Percentiles rank a stretch among this genome's conserved stretches.
These are phyloP conservation scores for Suillus sp. DNA, from an alignment of 768 basidiomycete species.

Conservation along the genomic window DNA sequence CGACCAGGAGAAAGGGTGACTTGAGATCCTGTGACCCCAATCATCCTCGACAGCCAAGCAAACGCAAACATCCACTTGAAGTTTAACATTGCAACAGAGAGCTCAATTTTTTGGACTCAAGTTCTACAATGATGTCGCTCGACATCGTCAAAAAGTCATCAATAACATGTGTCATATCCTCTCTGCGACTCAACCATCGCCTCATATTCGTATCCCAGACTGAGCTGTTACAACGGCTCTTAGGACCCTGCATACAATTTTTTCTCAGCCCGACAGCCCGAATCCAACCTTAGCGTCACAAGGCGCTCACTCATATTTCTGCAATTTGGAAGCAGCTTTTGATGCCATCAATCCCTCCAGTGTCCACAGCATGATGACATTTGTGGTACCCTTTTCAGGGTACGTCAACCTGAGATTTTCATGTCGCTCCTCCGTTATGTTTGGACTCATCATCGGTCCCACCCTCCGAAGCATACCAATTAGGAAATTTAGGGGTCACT, in stretches of 20 bases:
- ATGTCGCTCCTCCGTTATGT: background rate
- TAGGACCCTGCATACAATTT: constrained; percentile 10
- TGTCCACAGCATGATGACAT: background rate
- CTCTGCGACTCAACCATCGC: background rate
- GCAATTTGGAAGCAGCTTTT: background rate
- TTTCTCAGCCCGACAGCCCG: constrained; percentile 2
- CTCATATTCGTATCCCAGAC: constrained; percentile 1
- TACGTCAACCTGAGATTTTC: constrained; percentile 1
- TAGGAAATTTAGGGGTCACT: constrained; percentile 2
- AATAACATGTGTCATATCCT: background rate
- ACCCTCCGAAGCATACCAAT: background rate
- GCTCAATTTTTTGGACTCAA: background rate
- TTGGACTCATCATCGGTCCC: background rate
- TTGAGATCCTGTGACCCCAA: constrained; percentile 34
- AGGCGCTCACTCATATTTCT: background rate
- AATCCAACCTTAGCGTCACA: background rate
- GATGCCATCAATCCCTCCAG: constrained; percentile 3
- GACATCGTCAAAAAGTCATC: background rate
- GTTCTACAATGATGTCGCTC: background rate
- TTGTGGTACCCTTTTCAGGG: background rate
- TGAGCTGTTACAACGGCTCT: constrained; percentile 12
- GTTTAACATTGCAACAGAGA: background rate
- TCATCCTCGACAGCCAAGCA: constrained; percentile 23
- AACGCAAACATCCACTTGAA: constrained; percentile 27
- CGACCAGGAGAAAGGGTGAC: constrained; percentile 31